Evolutionary conservation across 2,329 filamentous ascomycete genomes (phyloP), one percentile per base, ranked within the genome.

Genomic region (Stenocarpella maydis): DNA sequence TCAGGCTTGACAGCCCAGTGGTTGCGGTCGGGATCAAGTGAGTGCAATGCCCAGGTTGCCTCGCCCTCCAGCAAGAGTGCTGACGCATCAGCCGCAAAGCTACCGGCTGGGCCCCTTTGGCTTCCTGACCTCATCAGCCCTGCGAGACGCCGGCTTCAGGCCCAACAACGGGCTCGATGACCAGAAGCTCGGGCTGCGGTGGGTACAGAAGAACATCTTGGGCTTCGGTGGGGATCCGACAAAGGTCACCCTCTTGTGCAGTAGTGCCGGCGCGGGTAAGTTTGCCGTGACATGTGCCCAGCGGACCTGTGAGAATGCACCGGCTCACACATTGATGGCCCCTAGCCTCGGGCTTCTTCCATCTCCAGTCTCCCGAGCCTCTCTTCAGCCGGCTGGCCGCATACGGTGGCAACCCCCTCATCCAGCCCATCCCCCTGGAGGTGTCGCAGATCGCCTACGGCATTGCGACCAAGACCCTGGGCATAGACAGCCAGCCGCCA

Each of bases 401-500:
- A 12, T 37, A 70, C 6, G 70, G 68, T 3, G 70, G 70, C 28
- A 67, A 17, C 41, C 67, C 68, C 19, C 52, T 71, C 1, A 61
- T 71, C n/a, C 67, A 69, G 39, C 70, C 68, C 5, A 47, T 65
- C 7, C 67, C 67, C 3, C 7, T 26, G 7, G 31, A 50, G 8
- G 64, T 69, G 4, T 47, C 70, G 15, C 68, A 71, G 28, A 45
- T 50, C 17, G 67, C 58, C 19, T 71, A 67, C 26, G 43, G 55
- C 17, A 43, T 69, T 10, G 75, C 89, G 86, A 72, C 88, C 85
- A n/a, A 84, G 83, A 21, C 75, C 74, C 74, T 89, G 82, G 39
- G 83, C 77, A 69, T 86, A 79, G 54, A 87, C 82, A 50, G 88
- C 80, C 71, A 86, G 81, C 45, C 84, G 81, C 2, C 86, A 85